phyloP scores from a whole-genome alignment of 164 flowering plant genomes.

The Vitis riparia region DNA sequence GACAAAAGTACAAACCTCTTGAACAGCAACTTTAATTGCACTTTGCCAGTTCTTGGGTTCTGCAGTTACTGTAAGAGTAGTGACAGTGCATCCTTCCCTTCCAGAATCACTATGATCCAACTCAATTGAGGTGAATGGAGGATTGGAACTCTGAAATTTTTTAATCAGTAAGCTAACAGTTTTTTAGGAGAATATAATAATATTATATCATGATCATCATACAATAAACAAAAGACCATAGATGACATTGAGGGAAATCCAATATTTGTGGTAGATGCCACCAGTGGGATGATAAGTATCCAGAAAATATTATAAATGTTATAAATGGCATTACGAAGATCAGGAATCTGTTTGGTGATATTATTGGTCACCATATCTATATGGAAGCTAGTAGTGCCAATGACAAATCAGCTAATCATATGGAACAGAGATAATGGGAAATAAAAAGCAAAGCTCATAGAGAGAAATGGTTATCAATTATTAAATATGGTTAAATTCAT shows the following conservation, averaged over 20 bases:
- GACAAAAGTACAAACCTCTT: slow-evolving; percentile 65
- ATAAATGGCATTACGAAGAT: no score
- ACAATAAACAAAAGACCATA: background rate
- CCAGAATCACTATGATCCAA: slow-evolving; percentile 99
- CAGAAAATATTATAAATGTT: no score
- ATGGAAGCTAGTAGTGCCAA: background rate
- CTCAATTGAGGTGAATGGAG: slow-evolving; percentile 95
- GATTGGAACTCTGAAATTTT: slow-evolving; percentile 87
- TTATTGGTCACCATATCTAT: no score
- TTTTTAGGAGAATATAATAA: background rate
- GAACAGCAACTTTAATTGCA: slow-evolving; percentile 95
- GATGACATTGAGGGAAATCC: no score
- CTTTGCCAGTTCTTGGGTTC: slow-evolving; percentile 92
- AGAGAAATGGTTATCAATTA: background rate
- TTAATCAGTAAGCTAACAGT: slow-evolving; percentile 10
- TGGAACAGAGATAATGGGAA: no score
- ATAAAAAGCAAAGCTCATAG: no score
- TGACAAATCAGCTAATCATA: no score
- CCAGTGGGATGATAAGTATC: no score
- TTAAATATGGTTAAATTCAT: background rate
- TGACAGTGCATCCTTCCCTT: slow-evolving; percentile 98
- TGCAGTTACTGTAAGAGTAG: slow-evolving; percentile 95
- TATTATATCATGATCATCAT: background rate
- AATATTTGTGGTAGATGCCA: no score
- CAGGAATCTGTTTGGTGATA: no score